Evolutionary conservation across 208 protist genomes (phyloP).

Genomic region (Crithidia brevicula): DNA sequence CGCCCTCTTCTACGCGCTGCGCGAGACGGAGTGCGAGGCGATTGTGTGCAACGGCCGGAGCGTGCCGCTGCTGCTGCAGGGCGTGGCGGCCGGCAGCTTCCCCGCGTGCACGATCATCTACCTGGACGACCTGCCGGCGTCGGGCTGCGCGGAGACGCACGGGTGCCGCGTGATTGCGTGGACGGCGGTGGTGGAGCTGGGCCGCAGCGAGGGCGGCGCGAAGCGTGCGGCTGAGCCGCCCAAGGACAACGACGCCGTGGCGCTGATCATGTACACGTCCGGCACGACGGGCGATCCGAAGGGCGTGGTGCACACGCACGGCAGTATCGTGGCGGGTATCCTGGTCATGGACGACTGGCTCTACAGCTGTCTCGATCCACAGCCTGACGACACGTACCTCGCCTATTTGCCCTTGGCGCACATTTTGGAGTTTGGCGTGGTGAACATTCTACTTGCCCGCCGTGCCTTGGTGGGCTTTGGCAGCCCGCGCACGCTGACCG

Average conservation of each 20-base stretch:
- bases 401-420: conserved; percentile 92
- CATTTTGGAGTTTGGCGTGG: conserved; percentile 88
- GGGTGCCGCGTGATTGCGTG: conserved; percentile 46
- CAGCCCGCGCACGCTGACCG: conserved; percentile 71
- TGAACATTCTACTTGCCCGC: conserved; percentile 61
- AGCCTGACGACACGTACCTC: conserved; percentile 61
- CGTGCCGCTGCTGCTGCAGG: conserved; percentile 48
- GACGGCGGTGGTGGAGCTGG: conserved; percentile 54
- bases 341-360: conserved; percentile 45
- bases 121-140: conserved; percentile 43
- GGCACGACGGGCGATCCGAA: conserved; percentile 92
- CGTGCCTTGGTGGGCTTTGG: conserved; percentile 56
- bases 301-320: conserved; percentile 86
- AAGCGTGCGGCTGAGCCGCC: conserved; percentile 4
- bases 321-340: conserved; percentile 52
- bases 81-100: conserved; percentile 40
- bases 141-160: conserved; percentile 3
- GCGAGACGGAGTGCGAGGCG: conserved; percentile 56
- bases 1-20: conserved; percentile 63
- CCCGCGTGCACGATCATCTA: conserved; percentile 60
- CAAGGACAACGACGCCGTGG: conserved; percentile 38
- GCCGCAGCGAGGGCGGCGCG: conserved; percentile 23
- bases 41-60: conserved; percentile 70
- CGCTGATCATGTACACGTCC: conserved; percentile 71
- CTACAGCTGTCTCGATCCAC: conserved; percentile 8